Conservation (phyloP, 306 rosid species). For the cucumber (Cucumis sativus) region DNA sequence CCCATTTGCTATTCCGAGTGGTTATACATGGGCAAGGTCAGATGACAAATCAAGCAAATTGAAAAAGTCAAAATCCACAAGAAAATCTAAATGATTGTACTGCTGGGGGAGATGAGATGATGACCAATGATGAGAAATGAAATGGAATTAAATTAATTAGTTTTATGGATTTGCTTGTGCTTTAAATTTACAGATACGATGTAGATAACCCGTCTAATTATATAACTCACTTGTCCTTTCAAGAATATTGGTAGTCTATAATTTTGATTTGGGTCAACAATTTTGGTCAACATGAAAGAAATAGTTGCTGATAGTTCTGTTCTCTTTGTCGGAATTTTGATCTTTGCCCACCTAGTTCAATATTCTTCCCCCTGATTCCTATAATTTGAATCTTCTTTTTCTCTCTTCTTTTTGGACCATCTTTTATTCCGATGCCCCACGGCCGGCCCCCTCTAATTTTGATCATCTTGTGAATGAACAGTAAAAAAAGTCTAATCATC, state of each 20-base stretch:
- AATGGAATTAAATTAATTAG: conserved; percentile 12
- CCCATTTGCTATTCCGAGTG: conserved; percentile 78
- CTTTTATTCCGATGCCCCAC: conserved; percentile 1
- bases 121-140: neutral
- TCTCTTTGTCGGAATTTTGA: neutral
- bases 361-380: neutral
- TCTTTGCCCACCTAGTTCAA: neutral
- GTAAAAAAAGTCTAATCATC: neutral
- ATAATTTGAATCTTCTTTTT: neutral
- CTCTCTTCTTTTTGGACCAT: neutral
- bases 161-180: neutral
- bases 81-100: conserved; percentile 37
- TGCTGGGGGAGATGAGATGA: neutral
- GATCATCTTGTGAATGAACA: neutral
- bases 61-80: conserved; percentile 59
- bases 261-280: neutral
- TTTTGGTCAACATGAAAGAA: neutral
- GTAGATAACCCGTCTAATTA: conserved; percentile 21
- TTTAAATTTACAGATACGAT: conserved; percentile 11
- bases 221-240: neutral
- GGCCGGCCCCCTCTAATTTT: neutral
- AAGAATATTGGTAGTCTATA: conserved; percentile 4
- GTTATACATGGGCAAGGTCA: conserved; percentile 55
- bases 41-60: conserved; percentile 51
- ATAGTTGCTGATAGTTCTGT: conserved; percentile 18